Evolutionary conservation across 1,284 basidiomycete species (phyloP), one percentile per base, ranked within the genome.

Genomic region (Leccinum solheimii): DNA sequence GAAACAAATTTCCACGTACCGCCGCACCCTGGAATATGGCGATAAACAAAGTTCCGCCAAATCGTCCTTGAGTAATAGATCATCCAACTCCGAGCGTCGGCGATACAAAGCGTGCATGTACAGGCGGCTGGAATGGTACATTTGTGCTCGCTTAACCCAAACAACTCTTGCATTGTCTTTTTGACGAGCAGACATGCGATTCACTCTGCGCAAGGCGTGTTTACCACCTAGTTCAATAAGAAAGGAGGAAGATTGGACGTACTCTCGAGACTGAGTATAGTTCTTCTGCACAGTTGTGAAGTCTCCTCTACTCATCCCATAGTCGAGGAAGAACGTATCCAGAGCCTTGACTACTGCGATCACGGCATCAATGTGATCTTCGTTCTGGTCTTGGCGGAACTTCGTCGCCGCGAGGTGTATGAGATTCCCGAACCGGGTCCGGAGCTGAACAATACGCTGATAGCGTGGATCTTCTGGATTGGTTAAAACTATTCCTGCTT

Each of bases 311-410:
- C 78, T 85, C 72, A 90, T 79, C 9, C 85, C 91, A 73, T 93
- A 93, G 62, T 87, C 86, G 56, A 93, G 79, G 66, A 94, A 78
- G 69, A 85, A 91, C 1, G 86, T 84, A 65, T 94, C 91, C 52
- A 93, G 87, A 1, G 87, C 86, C 65, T 84, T 86, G 13, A 84
- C 82, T 26, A 92, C 82, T 34, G 80, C 80, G 34, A 91, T 81
- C 64, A 97, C 87, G 10, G 93, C 90, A 73, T 99, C 97, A 60
- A 96, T 95, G 67, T 97, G 95, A 73, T 96, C 95, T 76, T 97
- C 77, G 67, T 81, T 64, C 66, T 83, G 74, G 51, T 82, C 82
- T 66, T 81, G 79, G 52, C 83, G 83, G 59, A 95, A 77, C n/a
- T 84, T 81, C 16, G 76, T 78, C 3, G 94, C 88, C 1, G 95